Evolutionary conservation across 257 asterid species (phyloP), one percentile per base, ranked within the genome.

Genomic region (Rauvolfia tetraphylla): DNA sequence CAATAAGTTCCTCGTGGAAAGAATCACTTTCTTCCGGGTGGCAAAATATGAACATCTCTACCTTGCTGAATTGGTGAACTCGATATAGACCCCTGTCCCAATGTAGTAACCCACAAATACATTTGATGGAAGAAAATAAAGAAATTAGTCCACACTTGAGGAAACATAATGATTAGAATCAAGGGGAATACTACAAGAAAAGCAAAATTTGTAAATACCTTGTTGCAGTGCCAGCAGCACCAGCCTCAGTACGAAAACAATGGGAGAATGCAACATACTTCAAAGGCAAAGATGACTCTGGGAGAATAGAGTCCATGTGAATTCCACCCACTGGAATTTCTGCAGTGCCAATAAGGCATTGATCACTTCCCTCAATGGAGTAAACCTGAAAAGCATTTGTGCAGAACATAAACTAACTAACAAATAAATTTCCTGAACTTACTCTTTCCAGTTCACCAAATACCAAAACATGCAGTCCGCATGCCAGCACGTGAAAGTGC

Each of bases 61-160:
- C 99, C 91, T 95, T 95, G 91, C 99, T 93, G 80, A 93, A 95
- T 83, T 93, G 98, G 86, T 95, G 98, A 76, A 95, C 98, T 84
- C 97, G 90, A 78, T 93, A 95, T 66, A 95, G 97, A 65, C 98
- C 97, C 90, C 97, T 95, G 90, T 78, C 75, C 84, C 79, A 53
- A 75, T 41, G 77, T 76, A 13, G 54, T 73, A 68, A 63, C 54
- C 68, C 63, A 76, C 53, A 48, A 75, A 65, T 75, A 75, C 69
- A 54, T 76, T 38, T 67, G 44, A 72, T 17, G 80, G 77, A 74
- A 73, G 65, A 72, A 69, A 57, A 77, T 2, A 38, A 33, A 36
- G 61, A 20, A 36, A n/a, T 38, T 36, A 36, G 0, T 65, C 29
- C 71, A 36, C 48, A 36, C 18, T 12, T 9, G 1, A 11, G 71